phyloP scores from a whole-genome alignment of 1,139 yeast genomes.

The Pichia sp. region DNA sequence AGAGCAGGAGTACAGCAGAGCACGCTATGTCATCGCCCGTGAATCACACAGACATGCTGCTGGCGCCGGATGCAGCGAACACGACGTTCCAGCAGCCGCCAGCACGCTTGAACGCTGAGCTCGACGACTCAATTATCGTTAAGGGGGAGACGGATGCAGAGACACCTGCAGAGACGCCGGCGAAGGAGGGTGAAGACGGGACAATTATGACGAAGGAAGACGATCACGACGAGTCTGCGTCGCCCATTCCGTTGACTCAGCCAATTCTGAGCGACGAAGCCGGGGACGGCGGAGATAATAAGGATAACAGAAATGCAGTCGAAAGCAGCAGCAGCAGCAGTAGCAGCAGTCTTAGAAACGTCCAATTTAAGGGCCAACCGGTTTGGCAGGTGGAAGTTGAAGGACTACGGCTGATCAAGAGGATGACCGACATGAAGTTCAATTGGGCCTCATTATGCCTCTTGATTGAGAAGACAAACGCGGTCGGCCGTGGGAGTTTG shows the following conservation, averaged over 20 bases:
- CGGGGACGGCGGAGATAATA: neutral
- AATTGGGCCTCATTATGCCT: neutral
- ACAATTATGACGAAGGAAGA: neutral
- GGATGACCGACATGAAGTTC: constrained; percentile 8
- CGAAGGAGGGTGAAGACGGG: neutral
- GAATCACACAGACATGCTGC: constrained; percentile 5
- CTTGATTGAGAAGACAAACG: neutral
- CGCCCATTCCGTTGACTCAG: constrained; percentile 3
- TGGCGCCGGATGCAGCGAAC: neutral
- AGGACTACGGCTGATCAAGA: neutral
- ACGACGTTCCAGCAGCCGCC: constrained; percentile 10
- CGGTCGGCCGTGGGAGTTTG: neutral
- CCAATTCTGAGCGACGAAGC: constrained; percentile 6
- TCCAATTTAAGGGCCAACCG: constrained; percentile 12
- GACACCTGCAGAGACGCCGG: neutral
- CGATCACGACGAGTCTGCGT: neutral
- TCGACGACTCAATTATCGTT: constrained; percentile 1
- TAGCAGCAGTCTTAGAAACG: neutral
- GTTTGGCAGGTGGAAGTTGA: constrained; percentile 8
- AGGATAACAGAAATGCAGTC: neutral
- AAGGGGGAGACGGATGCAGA: neutral
- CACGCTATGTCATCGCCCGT: constrained; percentile 6
- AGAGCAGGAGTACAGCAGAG: neutral
- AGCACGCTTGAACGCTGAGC: neutral
- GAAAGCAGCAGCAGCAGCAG: neutral